Evolutionary conservation across 2,329 filamentous ascomycete genomes (phyloP).

Genomic region (Cladosporium sp.): DNA sequence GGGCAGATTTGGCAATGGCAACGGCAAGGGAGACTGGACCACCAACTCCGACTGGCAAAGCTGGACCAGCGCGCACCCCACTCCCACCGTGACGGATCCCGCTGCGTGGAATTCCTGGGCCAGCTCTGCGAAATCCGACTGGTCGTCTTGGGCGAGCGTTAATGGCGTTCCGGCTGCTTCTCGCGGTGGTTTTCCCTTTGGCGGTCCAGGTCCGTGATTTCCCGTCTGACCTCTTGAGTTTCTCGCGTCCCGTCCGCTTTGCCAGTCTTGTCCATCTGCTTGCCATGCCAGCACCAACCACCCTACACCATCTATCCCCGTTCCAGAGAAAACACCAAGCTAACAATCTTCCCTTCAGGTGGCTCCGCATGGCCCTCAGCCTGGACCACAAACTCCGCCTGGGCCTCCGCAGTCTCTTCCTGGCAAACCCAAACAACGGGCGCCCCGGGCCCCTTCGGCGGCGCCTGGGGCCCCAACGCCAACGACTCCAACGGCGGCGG

Average conservation of each 20-base stretch:
- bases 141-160: conserved; percentile 18
- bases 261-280: not conserved
- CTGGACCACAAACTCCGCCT: conserved; percentile 19
- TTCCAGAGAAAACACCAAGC: not conserved
- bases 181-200: conserved; percentile 2
- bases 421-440: conserved; percentile 15
- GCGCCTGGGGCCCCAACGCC: conserved; percentile 6
- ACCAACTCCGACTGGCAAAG: conserved; percentile 8
- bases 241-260: not conserved
- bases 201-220: conserved; percentile 8
- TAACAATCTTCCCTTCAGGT: conserved; percentile 1
- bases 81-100: conserved; percentile 3
- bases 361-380: conserved; percentile 22
- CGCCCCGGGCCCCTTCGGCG: conserved; percentile 22
- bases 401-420: conserved; percentile 16
- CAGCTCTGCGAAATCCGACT: conserved; percentile 15
- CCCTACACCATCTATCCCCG: too few species aligned
- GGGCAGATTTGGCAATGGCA: not conserved
- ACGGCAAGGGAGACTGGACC: conserved; percentile 2
- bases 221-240: too few species aligned
- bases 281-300: not conserved
- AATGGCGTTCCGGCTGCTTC: conserved; percentile 12
- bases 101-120: conserved; percentile 9
- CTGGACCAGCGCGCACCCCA: conserved; percentile 9
- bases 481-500: conserved; percentile 1